Evolutionary conservation across 331 rosid genomes (phyloP).

Genomic region (Prunus yedoensis): DNA sequence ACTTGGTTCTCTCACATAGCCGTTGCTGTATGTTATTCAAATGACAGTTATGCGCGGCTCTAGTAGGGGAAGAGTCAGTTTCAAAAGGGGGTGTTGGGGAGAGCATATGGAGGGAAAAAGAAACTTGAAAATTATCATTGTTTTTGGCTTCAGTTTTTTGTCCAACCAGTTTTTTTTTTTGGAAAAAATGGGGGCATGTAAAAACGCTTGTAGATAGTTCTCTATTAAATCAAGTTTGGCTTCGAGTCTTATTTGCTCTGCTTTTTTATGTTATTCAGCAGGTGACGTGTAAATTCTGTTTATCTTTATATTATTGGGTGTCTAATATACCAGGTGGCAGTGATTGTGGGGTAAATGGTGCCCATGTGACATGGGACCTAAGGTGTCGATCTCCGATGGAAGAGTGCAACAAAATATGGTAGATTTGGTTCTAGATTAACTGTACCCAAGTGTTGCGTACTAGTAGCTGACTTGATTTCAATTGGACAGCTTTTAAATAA

Average conservation of each 20-base stretch:
- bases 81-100: constrained; percentile 23
- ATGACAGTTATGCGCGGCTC: constrained; percentile 65
- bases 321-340: constrained; percentile 19
- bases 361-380: constrained; percentile 20
- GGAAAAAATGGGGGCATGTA: constrained; percentile 15
- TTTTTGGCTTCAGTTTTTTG: constrained; percentile 1
- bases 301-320: background rate
- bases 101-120: constrained; percentile 36
- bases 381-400: background rate
- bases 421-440: background rate
- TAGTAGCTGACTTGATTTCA: background rate
- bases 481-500: too few species aligned
- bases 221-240: constrained; percentile 22
- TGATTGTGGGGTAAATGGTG: background rate
- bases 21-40: constrained; percentile 62
- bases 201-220: constrained; percentile 28
- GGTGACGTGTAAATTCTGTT: constrained; percentile 24
- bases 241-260: constrained; percentile 13
- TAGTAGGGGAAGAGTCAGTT: constrained; percentile 33
- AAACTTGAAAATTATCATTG: constrained; percentile 2
- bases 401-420: background rate
- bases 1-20: constrained; percentile 50
- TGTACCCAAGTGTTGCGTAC: background rate
- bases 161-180: background rate
- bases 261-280: constrained; percentile 1